Evolutionary conservation across 2,329 filamentous ascomycete species (phyloP).

Genomic region (Arthrobotrys pseudoclavata): DNA sequence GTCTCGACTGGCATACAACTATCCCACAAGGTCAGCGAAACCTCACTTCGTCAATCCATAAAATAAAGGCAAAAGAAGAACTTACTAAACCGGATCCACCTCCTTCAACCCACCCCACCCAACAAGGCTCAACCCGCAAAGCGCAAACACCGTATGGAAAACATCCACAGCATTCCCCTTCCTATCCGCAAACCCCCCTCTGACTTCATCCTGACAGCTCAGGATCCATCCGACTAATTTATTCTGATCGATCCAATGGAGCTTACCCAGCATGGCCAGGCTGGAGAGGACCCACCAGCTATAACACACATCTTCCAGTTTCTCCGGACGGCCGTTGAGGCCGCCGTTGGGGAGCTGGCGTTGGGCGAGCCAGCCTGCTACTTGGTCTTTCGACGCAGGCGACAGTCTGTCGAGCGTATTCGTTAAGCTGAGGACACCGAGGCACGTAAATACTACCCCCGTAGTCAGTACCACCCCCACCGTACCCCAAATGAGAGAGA

Average conservation of each 20-base stretch:
- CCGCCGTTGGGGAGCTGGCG: constrained; percentile 88
- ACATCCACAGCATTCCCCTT: constrained; percentile 97
- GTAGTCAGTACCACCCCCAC: background rate
- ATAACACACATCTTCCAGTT: constrained; percentile 96
- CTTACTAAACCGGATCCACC: constrained; percentile 89
- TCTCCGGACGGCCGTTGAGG: constrained; percentile 93
- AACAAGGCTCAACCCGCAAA: constrained; percentile 88
- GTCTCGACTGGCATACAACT: constrained; percentile 61
- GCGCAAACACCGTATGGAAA: constrained; percentile 91
- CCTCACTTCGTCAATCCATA: background rate
- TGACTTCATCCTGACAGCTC: constrained; percentile 84
- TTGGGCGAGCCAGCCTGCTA: constrained; percentile 93
- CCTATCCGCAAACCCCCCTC: constrained; percentile 88
- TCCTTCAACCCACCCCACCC: constrained; percentile 81
- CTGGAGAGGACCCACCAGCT: constrained; percentile 99
- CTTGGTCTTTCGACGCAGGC: constrained; percentile 73
- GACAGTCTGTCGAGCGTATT: constrained; percentile 85
- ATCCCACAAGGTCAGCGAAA: constrained; percentile 17
- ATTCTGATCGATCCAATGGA: constrained; percentile 92
- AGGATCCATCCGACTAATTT: constrained; percentile 87
- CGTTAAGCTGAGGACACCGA: constrained; percentile 87
- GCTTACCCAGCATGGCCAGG: constrained; percentile 85
- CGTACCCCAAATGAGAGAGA: background rate
- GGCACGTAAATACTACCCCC: constrained; percentile 80
- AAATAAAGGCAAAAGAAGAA: constrained; percentile 59